Base-by-base conservation (phyloP, 2,329 filamentous ascomycete genomes). In the Blastomyces percursus region DNA sequence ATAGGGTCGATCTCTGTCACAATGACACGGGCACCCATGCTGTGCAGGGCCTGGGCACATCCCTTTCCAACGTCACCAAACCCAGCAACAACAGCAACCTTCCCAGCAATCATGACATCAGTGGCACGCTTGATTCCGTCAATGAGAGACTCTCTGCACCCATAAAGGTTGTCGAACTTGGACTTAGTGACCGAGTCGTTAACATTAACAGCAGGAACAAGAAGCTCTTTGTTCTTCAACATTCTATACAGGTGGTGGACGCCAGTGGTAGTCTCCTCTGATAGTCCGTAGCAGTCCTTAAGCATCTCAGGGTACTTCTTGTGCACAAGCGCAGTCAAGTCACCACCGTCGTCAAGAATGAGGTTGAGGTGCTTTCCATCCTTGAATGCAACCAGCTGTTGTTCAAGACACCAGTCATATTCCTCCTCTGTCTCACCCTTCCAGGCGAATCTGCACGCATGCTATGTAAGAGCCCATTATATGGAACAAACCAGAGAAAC, bases 161-260 rank as follows among this genome's bases (percentile, higher is more conserved):
- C 93, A 86, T 97, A 99, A 69, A 97, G 83, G 88, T 99, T 99
- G 86, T 97, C 94, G 79, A 99, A 99, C 86, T 99, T 99, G 82
- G 91, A 96, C 88, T 97, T 99, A 80, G 94, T 99, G 77, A 99
- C 93, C 64, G 89, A 92, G 87, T 99, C 93, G 84, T 99, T 97
- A 85, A 99, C 93, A 81, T 99, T 99, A 87, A 97, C 91, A 80
- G 93, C 85, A 70, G 94, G 94, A 70, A 96, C 90, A 67, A 96
- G 88, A 69, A 97, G 91, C 79, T 86, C 84, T 77, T 85, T 85
- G 71, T 90, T 87, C 86, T 94, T 96, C 78, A 97, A 82, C 92
- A 96, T 96, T 77, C 87, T 86, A 89, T 97, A 99, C 66, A 99
- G 86, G 84, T 97, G 93, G 89, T 97, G 94, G 74, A 99, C 93